Evolutionary conservation across 2,329 filamentous ascomycete genomes (phyloP).

Genomic region (Aspergillus calidoustus): DNA sequence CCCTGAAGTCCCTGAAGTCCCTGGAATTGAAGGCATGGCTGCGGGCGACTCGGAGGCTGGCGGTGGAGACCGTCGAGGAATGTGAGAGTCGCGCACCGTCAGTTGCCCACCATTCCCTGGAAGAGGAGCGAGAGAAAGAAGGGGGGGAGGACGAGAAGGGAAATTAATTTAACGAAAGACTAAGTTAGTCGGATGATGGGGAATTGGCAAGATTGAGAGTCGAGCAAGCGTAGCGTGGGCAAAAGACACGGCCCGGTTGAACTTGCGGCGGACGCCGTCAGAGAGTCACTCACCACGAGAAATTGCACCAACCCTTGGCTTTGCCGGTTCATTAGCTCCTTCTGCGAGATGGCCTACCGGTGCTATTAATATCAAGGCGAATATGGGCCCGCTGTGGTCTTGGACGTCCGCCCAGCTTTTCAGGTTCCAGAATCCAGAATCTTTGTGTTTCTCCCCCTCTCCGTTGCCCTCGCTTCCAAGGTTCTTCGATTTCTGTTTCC

Average conservation of each 20-base stretch:
- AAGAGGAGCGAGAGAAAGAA: constrained; percentile 9
- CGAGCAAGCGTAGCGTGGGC: background rate
- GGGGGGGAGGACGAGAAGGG: background rate
- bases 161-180: constrained; percentile 16
- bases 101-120: constrained; percentile 23
- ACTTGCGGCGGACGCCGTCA: background rate
- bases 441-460: background rate
- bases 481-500: background rate
- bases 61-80: constrained; percentile 23
- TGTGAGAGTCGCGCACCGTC: constrained; percentile 14
- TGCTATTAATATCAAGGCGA: constrained; percentile 10
- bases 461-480: background rate
- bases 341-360: background rate
- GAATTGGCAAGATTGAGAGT: background rate
- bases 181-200: background rate
- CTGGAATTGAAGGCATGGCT: constrained; percentile 15
- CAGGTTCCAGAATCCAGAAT: background rate
- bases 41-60: constrained; percentile 17
- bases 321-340: background rate
- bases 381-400: constrained; percentile 3
- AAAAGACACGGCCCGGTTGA: background rate
- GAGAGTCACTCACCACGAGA: background rate
- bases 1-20: constrained; percentile 15
- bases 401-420: background rate
- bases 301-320: background rate